A percentile compares a stretch with the other conserved stretches of the same genome.
Conservation (phyloP, 2,329 filamentous ascomycete genomes). For the Phoma herbarum region DNA sequence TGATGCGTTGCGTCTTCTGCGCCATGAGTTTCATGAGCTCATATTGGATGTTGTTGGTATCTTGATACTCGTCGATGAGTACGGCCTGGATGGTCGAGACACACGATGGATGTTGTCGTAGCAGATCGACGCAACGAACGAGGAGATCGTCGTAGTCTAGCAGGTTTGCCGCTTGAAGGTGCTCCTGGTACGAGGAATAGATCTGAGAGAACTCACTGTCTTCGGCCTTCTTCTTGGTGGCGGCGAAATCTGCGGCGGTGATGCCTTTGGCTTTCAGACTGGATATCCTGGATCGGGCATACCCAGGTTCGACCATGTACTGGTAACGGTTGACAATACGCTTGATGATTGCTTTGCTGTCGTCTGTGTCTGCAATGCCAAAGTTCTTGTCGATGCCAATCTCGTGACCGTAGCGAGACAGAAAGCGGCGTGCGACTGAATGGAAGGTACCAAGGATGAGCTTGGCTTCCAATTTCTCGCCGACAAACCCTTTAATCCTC, state of each 20-base stretch:
- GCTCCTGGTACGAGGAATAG: conserved; percentile 79
- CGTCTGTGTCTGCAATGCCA: conserved; percentile 85
- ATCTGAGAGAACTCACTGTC: conserved; percentile 71
- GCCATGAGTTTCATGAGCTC: conserved; percentile 92
- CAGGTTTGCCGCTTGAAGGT: conserved; percentile 78
- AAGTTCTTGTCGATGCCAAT: conserved; percentile 87
- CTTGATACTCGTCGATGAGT: conserved; percentile 96
- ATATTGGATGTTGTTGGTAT: conserved; percentile 95
- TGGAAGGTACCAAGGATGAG: conserved; percentile 94
- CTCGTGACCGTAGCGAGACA: conserved; percentile 81
- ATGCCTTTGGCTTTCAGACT: conserved; percentile 66
- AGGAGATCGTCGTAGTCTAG: conserved; percentile 96
- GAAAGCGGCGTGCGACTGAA: conserved; percentile 85
- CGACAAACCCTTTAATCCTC: conserved; percentile 82
- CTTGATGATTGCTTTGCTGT: conserved; percentile 80
- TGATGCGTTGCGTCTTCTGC: conserved; percentile 76
- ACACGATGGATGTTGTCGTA: conserved; percentile 76
- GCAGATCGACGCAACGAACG: conserved; percentile 80
- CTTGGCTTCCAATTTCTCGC: conserved; percentile 75
- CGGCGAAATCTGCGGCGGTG: conserved; percentile 55
- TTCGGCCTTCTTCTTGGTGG: conserved; percentile 57
- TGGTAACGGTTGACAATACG: conserved; percentile 81
- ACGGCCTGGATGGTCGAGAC: conserved; percentile 91
- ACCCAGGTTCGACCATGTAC: conserved; percentile 72
- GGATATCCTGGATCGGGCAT: conserved; percentile 78